Evolutionary conservation across 495 filamentous ascomycete species (phyloP).

Genomic region (Gamarada debralockiae): DNA sequence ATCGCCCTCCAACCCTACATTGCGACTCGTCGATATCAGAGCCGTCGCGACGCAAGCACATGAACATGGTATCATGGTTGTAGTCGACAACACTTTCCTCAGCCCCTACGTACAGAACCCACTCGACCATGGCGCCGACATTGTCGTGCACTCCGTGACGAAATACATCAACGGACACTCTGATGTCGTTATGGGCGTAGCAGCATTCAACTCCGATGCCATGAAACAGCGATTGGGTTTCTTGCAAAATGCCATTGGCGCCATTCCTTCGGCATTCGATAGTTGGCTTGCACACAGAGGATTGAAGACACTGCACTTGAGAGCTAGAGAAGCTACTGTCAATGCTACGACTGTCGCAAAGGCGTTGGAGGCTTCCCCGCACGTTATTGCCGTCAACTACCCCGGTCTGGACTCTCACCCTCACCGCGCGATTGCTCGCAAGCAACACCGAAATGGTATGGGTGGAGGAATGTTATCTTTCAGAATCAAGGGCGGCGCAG

Average conservation of each 20-base stretch:
- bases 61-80: constrained; percentile 83
- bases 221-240: constrained; percentile 77
- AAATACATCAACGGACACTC: constrained; percentile 99
- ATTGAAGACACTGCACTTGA: constrained; percentile 93
- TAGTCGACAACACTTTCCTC: constrained; percentile 98
- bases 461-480: constrained; percentile 98
- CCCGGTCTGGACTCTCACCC: constrained; percentile 84
- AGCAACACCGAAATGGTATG: constrained; percentile 92
- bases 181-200: constrained; percentile 97
- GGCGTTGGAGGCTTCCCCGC: constrained; percentile 72
- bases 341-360: constrained; percentile 79
- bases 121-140: constrained; percentile 89
- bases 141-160: constrained; percentile 98
- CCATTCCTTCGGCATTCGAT: constrained; percentile 88
- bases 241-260: constrained; percentile 96
- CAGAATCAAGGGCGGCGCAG: constrained; percentile 84
- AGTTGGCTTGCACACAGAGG: constrained; percentile 99
- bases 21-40: constrained; percentile 86
- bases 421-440: constrained; percentile 76
- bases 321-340: constrained; percentile 74
- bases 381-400: constrained; percentile 90
- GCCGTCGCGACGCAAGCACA: constrained; percentile 80
- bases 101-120: constrained; percentile 96
- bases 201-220: constrained; percentile 85
- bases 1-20: constrained; percentile 88